Evolutionary conservation across 116 monocot species (phyloP).

Genomic region (Trichopus zeylanicus): DNA sequence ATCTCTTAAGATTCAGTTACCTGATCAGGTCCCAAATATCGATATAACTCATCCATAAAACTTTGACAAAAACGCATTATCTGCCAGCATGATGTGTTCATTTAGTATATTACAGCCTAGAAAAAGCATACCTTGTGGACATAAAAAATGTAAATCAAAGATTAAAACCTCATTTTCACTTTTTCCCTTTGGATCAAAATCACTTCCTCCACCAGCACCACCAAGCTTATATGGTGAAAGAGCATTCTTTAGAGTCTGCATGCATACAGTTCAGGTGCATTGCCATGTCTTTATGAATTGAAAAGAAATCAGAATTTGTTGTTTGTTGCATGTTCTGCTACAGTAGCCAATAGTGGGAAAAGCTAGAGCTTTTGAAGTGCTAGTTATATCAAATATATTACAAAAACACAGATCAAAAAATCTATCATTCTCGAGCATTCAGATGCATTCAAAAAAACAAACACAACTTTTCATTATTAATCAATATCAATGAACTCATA

Average conservation of each 20-base stretch:
- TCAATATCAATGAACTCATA: no score
- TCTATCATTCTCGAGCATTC: no score
- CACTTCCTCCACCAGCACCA: constrained; percentile 98
- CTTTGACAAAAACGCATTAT: constrained; percentile 99
- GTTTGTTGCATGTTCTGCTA: neutral
- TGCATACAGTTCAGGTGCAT: neutral
- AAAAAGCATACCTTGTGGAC: neutral
- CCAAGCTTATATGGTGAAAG: constrained; percentile 95
- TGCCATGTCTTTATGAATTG: neutral
- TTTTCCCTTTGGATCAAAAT: constrained; percentile 98
- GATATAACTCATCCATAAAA: constrained; percentile 92
- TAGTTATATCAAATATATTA: no score
- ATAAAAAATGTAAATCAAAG: neutral
- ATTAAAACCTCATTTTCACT: constrained; percentile 86
- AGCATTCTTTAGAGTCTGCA: constrained; percentile 93
- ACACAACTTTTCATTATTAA: no score
- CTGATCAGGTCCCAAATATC: constrained; percentile 93
- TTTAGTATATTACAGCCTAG: neutral
- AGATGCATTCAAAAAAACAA: no score
- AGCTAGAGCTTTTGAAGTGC: no score
- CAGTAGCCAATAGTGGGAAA: no score
- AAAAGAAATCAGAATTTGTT: neutral
- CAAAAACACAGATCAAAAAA: no score
- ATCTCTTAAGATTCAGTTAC: constrained; percentile 18
- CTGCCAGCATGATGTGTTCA: constrained; percentile 30